These are phyloP conservation scores for Penicillium sp. DNA, from an alignment of 2,329 filamentous ascomycete species.

Conservation along the genomic window DNA sequence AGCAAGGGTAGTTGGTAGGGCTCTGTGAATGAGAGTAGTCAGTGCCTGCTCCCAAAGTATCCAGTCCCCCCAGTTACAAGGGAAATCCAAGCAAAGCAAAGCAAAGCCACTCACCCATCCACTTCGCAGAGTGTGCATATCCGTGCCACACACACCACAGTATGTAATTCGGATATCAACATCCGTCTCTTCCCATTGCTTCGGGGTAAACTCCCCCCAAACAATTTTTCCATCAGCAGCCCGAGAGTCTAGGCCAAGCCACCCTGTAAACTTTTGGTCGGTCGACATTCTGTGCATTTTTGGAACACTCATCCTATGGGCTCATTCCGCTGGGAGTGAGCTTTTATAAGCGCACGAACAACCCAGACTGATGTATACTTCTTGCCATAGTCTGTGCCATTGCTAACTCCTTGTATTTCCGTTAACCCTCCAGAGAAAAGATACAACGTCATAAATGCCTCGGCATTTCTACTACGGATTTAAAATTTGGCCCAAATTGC, in stretches of 20 bases:
- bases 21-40: neutral
- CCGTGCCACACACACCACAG: neutral
- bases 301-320: no score
- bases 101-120: neutral
- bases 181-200: neutral
- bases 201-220: neutral
- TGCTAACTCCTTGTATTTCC: no score
- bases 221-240: neutral
- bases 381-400: no score
- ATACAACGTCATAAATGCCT: no score
- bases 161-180: neutral
- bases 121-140: neutral
- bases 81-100: neutral
- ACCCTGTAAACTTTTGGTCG: neutral
- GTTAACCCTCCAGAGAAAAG: no score
- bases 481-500: no score
- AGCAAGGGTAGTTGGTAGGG: neutral
- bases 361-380: no score
- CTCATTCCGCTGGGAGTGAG: no score
- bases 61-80: neutral
- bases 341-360: no score
- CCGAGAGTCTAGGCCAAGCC: neutral
- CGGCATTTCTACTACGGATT: no score
- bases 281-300: neutral
- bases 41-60: no score